Conservation (phyloP, 2,329 filamentous ascomycete species). For the Furcasterigmium sp. region DNA sequence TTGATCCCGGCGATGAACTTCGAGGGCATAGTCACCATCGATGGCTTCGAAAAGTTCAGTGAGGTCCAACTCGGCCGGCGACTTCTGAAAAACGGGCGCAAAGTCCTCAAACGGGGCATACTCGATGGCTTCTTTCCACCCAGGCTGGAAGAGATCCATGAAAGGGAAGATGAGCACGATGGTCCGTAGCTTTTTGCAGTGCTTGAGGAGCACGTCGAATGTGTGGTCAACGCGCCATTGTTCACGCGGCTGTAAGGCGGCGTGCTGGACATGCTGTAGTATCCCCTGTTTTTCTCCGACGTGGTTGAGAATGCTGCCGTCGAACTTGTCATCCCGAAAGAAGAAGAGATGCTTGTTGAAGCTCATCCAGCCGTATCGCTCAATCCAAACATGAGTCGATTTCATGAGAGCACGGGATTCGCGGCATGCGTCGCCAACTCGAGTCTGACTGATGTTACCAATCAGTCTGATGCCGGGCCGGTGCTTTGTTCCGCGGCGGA, state of each 20-base stretch:
- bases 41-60: conserved; percentile 1
- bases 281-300: not conserved
- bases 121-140: not conserved
- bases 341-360: conserved; percentile 2
- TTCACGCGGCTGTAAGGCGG: not conserved
- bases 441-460: not conserved
- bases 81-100: not conserved
- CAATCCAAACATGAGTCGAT: not conserved
- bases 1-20: not conserved
- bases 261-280: not conserved
- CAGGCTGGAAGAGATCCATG: not conserved
- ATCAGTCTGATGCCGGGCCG: not conserved
- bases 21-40: not conserved
- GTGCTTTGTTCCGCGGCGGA: not conserved
- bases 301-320: not conserved
- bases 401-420: conserved; percentile 1
- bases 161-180: not conserved
- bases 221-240: not conserved
- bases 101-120: not conserved
- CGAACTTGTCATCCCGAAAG: conserved; percentile 2
- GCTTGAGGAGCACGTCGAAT: not conserved
- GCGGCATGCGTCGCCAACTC: not conserved
- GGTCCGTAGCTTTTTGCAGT: not conserved
- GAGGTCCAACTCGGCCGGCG: not conserved
- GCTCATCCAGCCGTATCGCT: not conserved